These are phyloP conservation scores for Tetrahymena elliotti DNA, from an alignment of 73 alveolate species.

Conservation along the genomic window DNA sequence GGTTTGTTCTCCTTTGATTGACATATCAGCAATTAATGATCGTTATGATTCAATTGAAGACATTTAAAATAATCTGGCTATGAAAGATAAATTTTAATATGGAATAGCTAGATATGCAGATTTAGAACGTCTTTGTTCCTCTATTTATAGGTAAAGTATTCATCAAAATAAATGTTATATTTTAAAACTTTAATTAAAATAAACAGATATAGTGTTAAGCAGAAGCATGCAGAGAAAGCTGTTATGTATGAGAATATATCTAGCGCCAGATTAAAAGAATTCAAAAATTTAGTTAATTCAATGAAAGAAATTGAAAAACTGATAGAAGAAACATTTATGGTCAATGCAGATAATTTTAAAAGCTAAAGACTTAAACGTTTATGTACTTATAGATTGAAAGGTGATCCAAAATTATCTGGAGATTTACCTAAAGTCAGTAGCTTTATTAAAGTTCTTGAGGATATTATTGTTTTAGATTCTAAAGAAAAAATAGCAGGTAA, in stretches of 20 bases:
- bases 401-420: neutral
- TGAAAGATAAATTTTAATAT: conserved; percentile 35
- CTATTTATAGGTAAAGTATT: conserved; percentile 58
- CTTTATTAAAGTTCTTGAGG: neutral
- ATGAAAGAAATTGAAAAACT: conserved; percentile 21
- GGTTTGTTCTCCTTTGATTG: conserved; percentile 58
- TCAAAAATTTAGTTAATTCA: conserved; percentile 22
- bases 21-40: conserved; percentile 49
- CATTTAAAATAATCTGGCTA: conserved; percentile 9
- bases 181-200: no score
- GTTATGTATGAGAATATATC: conserved; percentile 57
- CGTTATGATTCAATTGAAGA: conserved; percentile 62
- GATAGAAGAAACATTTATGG: conserved; percentile 4
- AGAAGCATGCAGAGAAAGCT: conserved; percentile 16
- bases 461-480: neutral
- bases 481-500: neutral
- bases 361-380: conserved; percentile 17
- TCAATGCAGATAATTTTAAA: conserved; percentile 22
- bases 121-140: conserved; percentile 42
- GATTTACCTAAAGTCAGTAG: neutral
- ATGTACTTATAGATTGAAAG: neutral
- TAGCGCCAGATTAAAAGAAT: conserved; percentile 47
- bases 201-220: neutral
- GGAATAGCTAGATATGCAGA: conserved; percentile 43
- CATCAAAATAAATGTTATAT: no score